phyloP scores from a whole-genome alignment of 2,329 filamentous ascomycete genomes.

The Aspergillus ustus region DNA sequence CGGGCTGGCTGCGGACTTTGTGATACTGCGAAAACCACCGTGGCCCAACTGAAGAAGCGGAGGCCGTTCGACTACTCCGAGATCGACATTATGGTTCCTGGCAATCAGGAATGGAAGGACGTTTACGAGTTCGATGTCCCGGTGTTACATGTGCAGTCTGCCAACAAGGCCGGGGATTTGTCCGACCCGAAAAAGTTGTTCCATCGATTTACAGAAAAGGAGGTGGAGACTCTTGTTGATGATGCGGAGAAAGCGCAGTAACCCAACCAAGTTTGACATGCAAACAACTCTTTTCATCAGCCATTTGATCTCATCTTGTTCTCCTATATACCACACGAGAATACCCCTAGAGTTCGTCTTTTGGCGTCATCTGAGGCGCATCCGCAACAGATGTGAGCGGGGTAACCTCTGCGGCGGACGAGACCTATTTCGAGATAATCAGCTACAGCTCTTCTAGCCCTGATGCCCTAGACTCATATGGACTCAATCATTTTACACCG shows the following conservation, averaged over 20 bases:
- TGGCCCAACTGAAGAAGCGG: conserved; percentile 58
- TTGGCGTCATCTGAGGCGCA: neutral
- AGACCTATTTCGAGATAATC: neutral
- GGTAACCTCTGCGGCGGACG: neutral
- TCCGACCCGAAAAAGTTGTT: conserved; percentile 66
- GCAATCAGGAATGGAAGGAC: conserved; percentile 61
- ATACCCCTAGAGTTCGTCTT: conserved; percentile 1
- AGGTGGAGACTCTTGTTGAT: conserved; percentile 60
- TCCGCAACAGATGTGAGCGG: neutral
- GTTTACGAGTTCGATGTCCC: conserved; percentile 69
- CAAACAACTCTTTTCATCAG: neutral
- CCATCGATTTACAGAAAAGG: conserved; percentile 64
- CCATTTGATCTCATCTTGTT: neutral
- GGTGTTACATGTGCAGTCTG: conserved; percentile 63
- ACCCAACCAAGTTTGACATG: neutral
- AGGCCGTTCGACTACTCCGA: conserved; percentile 62
- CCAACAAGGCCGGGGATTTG: conserved; percentile 50
- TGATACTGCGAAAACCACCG: conserved; percentile 62
- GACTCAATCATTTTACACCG: neutral
- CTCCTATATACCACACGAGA: neutral
- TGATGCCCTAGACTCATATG: neutral
- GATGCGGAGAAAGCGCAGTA: conserved; percentile 43
- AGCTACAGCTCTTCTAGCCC: neutral
- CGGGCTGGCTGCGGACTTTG: conserved; percentile 64
- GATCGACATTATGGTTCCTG: conserved; percentile 61